Evolutionary conservation across 306 rosid species (phyloP).

Genomic region (Cajanus cajan): DNA sequence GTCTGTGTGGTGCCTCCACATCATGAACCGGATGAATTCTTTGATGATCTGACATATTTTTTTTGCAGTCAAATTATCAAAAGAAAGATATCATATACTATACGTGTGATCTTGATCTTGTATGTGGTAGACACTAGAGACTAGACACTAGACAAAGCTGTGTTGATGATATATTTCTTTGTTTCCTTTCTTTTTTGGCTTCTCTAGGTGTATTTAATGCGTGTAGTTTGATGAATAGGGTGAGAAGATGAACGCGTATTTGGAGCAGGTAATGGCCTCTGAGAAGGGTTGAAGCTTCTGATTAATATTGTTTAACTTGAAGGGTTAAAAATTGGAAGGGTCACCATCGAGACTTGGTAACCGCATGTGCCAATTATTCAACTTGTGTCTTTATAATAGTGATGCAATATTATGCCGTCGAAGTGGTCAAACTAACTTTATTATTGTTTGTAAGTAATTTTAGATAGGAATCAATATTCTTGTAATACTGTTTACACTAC

Average conservation of each 20-base stretch:
- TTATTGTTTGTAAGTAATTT: background rate
- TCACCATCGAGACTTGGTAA: constrained; percentile 20
- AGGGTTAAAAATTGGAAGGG: constrained; percentile 7
- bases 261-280: constrained; percentile 14
- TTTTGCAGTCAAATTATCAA: constrained; percentile 2
- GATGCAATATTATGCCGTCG: background rate
- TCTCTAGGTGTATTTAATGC: background rate
- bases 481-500: background rate
- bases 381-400: background rate
- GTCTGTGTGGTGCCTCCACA: constrained; percentile 60
- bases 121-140: background rate
- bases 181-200: background rate
- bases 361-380: constrained; percentile 24
- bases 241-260: constrained; percentile 19
- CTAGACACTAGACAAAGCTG: background rate
- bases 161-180: background rate
- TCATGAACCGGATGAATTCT: constrained; percentile 64
- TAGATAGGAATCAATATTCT: background rate
- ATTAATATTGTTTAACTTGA: constrained; percentile 35
- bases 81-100: background rate
- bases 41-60: constrained; percentile 41
- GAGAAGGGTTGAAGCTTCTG: constrained; percentile 27
- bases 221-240: constrained; percentile 2
- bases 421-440: background rate
- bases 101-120: constrained; percentile 7